phyloP scores from a whole-genome alignment of 73 alveolate species.

The Tetrahymena elliotti region DNA sequence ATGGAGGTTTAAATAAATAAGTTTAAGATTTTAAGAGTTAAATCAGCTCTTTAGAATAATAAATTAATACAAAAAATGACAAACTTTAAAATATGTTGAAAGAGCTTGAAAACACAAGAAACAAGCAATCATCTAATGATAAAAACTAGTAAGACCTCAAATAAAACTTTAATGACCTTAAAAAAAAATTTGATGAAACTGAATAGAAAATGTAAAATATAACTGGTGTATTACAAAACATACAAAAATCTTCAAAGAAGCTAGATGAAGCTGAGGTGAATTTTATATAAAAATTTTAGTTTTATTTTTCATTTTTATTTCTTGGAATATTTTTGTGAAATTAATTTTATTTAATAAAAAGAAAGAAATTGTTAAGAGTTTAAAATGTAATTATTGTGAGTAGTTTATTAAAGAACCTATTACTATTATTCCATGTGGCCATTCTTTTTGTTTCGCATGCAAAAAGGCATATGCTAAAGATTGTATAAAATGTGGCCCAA shows the following conservation, averaged over 20 bases:
- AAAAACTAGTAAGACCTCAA: not conserved
- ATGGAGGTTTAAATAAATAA: not conserved
- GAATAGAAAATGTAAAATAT: not conserved
- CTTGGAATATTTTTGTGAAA: not conserved
- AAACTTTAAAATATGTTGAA: not conserved
- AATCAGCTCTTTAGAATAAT: not conserved
- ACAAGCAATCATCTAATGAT: not conserved
- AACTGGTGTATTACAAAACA: not conserved
- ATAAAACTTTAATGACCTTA: not conserved
- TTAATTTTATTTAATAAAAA: not conserved
- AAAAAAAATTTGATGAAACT: not conserved
- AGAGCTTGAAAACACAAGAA: not conserved
- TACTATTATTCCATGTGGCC: conserved; percentile 42
- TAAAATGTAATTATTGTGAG: conserved; percentile 25
- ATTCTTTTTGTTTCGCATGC: conserved; percentile 35
- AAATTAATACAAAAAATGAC: not conserved
- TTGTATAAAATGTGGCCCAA: conserved; percentile 37
- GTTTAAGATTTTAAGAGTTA: not conserved
- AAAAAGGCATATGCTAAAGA: conserved; percentile 37
- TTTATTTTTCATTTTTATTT: not conserved
- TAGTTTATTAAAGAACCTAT: conserved; percentile 35
- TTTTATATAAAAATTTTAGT: not conserved
- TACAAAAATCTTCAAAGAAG: not conserved
- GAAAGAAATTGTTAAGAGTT: conserved; percentile 28
- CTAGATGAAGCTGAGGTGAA: not conserved